Evolutionary conservation across 306 rosid species (phyloP).

Genomic region (Lathyrus oleraceus): DNA sequence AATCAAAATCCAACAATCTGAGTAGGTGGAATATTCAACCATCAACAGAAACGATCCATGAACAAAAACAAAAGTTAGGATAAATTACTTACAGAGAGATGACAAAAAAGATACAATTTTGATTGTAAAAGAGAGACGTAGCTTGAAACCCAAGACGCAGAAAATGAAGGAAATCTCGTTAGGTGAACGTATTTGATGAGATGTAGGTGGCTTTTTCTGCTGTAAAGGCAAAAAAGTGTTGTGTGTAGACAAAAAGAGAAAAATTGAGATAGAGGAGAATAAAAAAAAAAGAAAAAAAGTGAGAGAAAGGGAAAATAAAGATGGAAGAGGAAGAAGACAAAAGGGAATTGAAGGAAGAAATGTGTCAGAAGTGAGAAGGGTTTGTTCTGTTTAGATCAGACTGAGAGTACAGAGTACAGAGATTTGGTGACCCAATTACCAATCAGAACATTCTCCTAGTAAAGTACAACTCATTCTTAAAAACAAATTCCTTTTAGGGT

Average conservation of each 20-base stretch:
- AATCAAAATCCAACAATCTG: slow-evolving; percentile 8
- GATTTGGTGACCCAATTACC: neutral
- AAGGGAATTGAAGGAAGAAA: neutral
- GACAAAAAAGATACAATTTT: neutral
- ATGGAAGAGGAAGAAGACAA: neutral
- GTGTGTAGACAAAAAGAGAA: neutral
- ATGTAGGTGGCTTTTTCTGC: neutral
- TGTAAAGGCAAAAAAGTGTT: neutral
- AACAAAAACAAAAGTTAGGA: neutral
- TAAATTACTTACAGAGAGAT: neutral
- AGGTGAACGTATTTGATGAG: neutral
- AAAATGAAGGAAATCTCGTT: neutral
- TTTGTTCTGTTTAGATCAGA: neutral
- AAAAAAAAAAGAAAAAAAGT: neutral
- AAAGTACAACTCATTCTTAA: neutral
- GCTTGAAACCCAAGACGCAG: neutral
- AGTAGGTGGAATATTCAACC: too few relatives aligned
- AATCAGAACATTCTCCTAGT: neutral
- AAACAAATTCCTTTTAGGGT: too few relatives aligned
- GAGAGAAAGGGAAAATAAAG: neutral
- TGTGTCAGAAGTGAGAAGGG: neutral
- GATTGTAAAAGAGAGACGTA: neutral
- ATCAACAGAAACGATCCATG: too few relatives aligned
- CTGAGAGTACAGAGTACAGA: neutral
- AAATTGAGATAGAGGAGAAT: neutral